Evolutionary conservation across 208 protist species (phyloP), one percentile per base, ranked within the genome.

Genomic region (Wallacemonas sp.): DNA sequence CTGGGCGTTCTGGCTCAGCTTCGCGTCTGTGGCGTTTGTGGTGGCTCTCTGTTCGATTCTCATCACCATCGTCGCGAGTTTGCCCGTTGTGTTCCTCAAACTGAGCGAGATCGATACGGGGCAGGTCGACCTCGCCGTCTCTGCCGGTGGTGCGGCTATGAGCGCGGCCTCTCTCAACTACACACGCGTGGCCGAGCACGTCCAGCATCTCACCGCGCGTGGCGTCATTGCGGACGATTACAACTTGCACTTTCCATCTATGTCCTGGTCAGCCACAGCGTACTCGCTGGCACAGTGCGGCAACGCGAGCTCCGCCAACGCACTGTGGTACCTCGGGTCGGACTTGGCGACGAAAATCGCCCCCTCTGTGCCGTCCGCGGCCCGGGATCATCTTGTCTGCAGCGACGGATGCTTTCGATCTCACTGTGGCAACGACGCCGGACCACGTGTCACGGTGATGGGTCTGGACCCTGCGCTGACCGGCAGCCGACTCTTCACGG

Each of bases 61-160:
- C 54, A 12, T 91, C 27, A 87, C 89, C 26, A 61, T 81, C 5
- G 68, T 95, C 17, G 79, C 76, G 36, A 86, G 79, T 46, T 52
- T 95, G 9, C 76, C 85, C 1, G 57, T 86, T 41, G 67, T 95
- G 1, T 89, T 92, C 62, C 60, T 95, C 34, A 66, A 76, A 0
- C 74, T 95, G 14, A 85, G 70, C 1, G 81, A 95, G 56, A 30
- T 49, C 12, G 48, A 60, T 2, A 43, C 68, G 6, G 85, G 82
- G 5, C 24, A 80, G 23, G 62, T 76, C 5, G 89, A 95, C 62
- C 30, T 95, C 21, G 23, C 68, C 4, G 33, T 94, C 24, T 48
- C 14, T 2, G 56, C 87, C 30, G 84, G 82, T 12, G 78, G 69
- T 16, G 23, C 75, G 27, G 29, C 74, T 19, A 16, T 29, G 23